Evolutionary conservation across 2,329 filamentous ascomycete genomes (phyloP).

Genomic region (Talaromyces sp.): DNA sequence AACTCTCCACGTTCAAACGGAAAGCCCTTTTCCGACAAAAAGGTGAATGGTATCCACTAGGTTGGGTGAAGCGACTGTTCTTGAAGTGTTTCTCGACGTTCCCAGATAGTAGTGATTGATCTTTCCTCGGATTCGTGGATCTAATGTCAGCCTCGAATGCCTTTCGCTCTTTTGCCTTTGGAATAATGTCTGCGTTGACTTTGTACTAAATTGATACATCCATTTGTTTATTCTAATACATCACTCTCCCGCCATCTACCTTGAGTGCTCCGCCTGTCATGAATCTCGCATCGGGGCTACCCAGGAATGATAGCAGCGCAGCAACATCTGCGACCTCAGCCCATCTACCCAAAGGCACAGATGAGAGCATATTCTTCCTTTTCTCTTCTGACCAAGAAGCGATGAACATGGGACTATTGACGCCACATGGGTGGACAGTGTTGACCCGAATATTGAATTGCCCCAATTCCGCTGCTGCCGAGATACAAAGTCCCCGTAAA

Average conservation of each 20-base stretch:
- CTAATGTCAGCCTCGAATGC: no score
- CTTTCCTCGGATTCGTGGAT: no score
- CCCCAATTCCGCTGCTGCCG: constrained; percentile 43
- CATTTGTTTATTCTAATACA: not conserved
- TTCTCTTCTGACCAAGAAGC: constrained; percentile 39
- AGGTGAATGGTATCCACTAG: no score
- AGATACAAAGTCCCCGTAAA: constrained; percentile 39
- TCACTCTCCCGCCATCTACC: constrained; percentile 1
- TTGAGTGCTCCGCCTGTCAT: constrained; percentile 34
- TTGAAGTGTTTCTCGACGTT: no score
- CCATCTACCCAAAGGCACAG: constrained; percentile 40
- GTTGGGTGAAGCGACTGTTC: no score
- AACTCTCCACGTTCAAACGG: no score
- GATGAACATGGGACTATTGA: constrained; percentile 40
- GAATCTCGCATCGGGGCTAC: constrained; percentile 43
- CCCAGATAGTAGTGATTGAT: no score
- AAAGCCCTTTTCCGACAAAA: no score
- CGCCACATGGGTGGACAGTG: constrained; percentile 44
- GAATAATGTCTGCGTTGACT: no score
- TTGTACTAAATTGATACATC: no score
- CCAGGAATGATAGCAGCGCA: constrained; percentile 42
- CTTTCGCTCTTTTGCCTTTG: no score
- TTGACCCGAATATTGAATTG: constrained; percentile 44
- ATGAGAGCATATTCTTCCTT: constrained; percentile 35
- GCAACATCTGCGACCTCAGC: constrained; percentile 43